Evolutionary conservation across 805 yeast genomes (phyloP), one percentile per base, ranked within the genome.

Genomic region (Kluyveromyces aestuarii): DNA sequence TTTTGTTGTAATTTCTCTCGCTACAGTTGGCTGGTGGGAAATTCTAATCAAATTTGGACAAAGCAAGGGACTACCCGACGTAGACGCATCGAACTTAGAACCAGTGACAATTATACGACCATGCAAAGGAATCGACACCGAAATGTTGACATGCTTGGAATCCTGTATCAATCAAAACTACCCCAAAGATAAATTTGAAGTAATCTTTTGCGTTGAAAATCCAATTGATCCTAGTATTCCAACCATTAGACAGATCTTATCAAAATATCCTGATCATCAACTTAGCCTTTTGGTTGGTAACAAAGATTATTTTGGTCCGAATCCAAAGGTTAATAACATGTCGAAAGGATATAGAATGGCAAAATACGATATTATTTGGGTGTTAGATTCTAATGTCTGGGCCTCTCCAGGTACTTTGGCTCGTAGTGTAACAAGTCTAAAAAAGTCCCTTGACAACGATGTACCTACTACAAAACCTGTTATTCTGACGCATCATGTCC

Each of bases 341-440:
- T 81, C 88, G n/a, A 85, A 85, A 62, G 96, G 95, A 6, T 87
- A 82, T 59, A 63, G 69, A 38, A 64, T 64, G 2, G 91, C 96
- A 8, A 75, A 77, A 55, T 70, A 77, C 63, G 96, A 88, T 59
- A 75, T 84, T 17, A 55, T 89, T 11, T 88, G 96, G 96, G 79
- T 87, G 14, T 73, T 86, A 69, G 96, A 88, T 66, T 81, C 90
- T 27, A 88, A 88, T 58, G 93, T 86, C 6, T 84, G 88, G 86
- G 84, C 82, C 1, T 67, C 79, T 35, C 79, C 82, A 1, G 78
- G 82, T 21, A 75, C 88, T 1, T 67, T 88, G 55, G 66, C 68
- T 14, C 75, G 91, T 48, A 84, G 95, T 0, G 82, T 87, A 5
- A 60, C 56, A 47, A 73, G 82, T 4, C 64, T 75, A 54, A 64